Base-by-base conservation (phyloP, 2,329 filamentous ascomycete genomes). In the Mariannaea elegans region DNA sequence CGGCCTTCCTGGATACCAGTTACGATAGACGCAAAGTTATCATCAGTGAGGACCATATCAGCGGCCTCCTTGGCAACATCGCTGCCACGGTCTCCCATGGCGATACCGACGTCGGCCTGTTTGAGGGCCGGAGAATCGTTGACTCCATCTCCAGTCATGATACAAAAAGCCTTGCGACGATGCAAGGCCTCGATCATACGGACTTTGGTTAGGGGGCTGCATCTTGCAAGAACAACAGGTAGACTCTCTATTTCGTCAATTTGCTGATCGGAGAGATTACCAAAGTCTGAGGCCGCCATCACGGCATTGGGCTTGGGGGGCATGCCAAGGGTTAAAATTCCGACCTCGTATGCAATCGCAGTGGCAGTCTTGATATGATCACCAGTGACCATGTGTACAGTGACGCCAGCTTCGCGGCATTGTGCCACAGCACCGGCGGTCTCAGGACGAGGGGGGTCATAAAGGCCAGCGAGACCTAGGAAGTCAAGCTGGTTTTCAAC, bases 11-110 rank as follows among this genome's bases (percentile, higher is more conserved):
- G 85, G 44, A 92, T 87, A 31, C 87, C 89, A n/a, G 86, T 88
- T 38, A 91, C 83, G 55, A 91, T 92, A 24, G 90, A 93, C 10
- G 92, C 91, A 72, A 96, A 96, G 77, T 96, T 94, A 75, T 95
- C 92, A 72, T 95, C 92, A 0, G 91, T 93, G 38, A 97, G 80
- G 32, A 96, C 91, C 83, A 97, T 95, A 71, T 96, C 92, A 1
- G 91, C 90, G 3, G 92, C 92, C 76, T 95, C 89, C 70, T 91
- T 92, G 62, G 90, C 89, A 9, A 92, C 89, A 70, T 92, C 90
- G 42, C 86, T 90, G 14, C 90, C 90, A 39, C 87, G 82, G 63
- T 87, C 80, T 46, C 89, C 89, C 89, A 92, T 92, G 63, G 89
- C 89, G 65, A 92, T 92, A 69, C 90, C 90, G 14, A 93, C 89